Conservation (phyloP, 2,329 filamentous ascomycete species). For the Penicillium concentricum region DNA sequence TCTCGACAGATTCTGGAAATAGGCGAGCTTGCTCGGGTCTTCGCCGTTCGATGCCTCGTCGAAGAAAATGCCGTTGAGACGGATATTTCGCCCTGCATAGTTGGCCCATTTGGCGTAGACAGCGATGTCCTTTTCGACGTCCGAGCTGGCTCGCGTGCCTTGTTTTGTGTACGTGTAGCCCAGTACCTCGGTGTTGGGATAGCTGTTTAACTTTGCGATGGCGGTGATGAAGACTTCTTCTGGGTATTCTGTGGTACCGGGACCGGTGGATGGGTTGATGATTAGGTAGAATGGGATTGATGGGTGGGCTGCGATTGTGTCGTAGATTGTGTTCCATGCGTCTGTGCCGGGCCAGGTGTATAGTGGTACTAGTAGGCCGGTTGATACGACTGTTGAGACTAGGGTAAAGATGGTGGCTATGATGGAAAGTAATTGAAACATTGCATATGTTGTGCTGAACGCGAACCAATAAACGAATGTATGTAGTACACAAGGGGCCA, state of each 20-base stretch:
- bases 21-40: conserved; percentile 17
- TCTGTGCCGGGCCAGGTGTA: conserved; percentile 25
- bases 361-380: conserved; percentile 24
- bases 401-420: conserved; percentile 12
- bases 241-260: conserved; percentile 33
- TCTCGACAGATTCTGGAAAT: conserved; percentile 19
- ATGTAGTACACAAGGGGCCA: too few species aligned
- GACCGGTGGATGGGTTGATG: conserved; percentile 34
- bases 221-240: conserved; percentile 36
- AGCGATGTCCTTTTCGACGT: conserved; percentile 37
- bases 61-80: conserved; percentile 42
- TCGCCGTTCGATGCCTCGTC: conserved; percentile 35
- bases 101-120: conserved; percentile 40
- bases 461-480: background rate
- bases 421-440: conserved; percentile 8
- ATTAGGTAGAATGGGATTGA: conserved; percentile 29
- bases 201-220: conserved; percentile 38
- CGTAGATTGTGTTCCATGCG: conserved; percentile 25
- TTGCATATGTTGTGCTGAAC: background rate
- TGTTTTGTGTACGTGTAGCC: conserved; percentile 45
- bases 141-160: conserved; percentile 28
- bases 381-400: conserved; percentile 13
- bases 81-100: conserved; percentile 23
- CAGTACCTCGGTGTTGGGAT: conserved; percentile 40
- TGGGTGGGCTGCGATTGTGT: conserved; percentile 22